Evolutionary conservation across 441 rosid species (phyloP), one percentile per base, ranked within the genome.

Genomic region (Theobroma grandiflorum): DNA sequence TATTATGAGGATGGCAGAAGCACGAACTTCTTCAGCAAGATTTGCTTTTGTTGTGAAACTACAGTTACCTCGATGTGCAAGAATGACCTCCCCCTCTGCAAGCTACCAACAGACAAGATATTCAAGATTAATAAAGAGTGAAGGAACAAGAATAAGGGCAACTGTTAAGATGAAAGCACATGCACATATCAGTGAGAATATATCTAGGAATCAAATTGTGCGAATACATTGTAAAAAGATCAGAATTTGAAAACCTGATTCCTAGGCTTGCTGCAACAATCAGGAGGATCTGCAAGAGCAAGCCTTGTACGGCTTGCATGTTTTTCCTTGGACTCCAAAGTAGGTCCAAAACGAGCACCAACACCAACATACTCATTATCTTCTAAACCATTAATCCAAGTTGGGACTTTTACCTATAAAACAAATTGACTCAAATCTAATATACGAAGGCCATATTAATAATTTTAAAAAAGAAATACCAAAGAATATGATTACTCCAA

Each of bases 321-420:
- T 53, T 84, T 89, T 79, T 89, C 91, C 81, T 87, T 86, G 4
- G 91, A 86, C 70, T 85, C 91, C 81, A 89, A 79, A 6, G 90
- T 89, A 42, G 76, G 83, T 75, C 91, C 91, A 57, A 89, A 89
- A 12, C 91, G 91, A 75, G 90, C 91, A 80, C 91, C 91, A 55
- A 87, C 89, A 74, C 91, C 91, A 74, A 89, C 91, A 76, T 89
- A 89, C 79, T 89, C 91, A 77, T 59, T 63, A 50, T 80, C 83
- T 83, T 80, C 84, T 42, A 77, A 75, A 20, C 80, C 73, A 84
- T 89, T 72, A 65, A 89, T 69, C 87, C 86, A 85, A n/a, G 84
- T 89, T 31, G 90, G 86, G 37, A 89, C 89, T 89, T 89, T 89
- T 65, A 89, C 90, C 91, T 89, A 70, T 16, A 72, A 31, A 62